Evolutionary conservation across 768 basidiomycete genomes (phyloP), one percentile per base, ranked within the genome.

Genomic region (Psilocybe azurescens): DNA sequence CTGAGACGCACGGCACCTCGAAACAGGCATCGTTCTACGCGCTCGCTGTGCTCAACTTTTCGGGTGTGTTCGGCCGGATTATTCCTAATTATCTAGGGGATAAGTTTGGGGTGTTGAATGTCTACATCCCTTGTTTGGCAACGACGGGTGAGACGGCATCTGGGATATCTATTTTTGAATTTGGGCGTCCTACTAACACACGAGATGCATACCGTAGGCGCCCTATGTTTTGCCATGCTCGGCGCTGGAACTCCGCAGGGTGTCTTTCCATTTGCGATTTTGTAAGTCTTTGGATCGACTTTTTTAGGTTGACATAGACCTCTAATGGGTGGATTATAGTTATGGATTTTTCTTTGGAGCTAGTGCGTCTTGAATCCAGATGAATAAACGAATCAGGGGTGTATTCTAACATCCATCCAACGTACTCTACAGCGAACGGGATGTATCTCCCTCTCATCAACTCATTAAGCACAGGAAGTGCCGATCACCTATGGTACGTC

Each of bases 11-110:
- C 29, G 48, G 54, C 2, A 28, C 55, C 10, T 52, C 54, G 6
- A 50, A 50, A 14, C 16, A 48, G 2, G n/a, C 55, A 6, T 36
- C 50, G 28, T 64, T 64, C 46, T 64, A 60, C 32, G 48, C 77
- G 69, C 61, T 79, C 13, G 73, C 77, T 0, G 72, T 78, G n/a
- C 54, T 78, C 36, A 77, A 77, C 29, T 72, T 71, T 2, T 59
- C 69, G 3, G 65, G 73, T 28, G 65, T 69, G 8, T 47, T 77
- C 30, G 77, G 77, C 20, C 74, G 77, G 8, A 67, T 78, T 13
- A 60, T 68, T 3, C 71, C 67, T 5, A 77, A 71, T 39, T 67
- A 69, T 56, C 51, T 76, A 1, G 77, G 75, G 28, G 77, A 77
- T 36, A 58, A 55, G 1, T 67, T 68, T 39, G 76, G 75, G 11